A percentile compares a stretch with the other conserved stretches of the same genome.
Evolutionary conservation across 148 eudicot species (phyloP).

Genomic region (Silene latifolia): DNA sequence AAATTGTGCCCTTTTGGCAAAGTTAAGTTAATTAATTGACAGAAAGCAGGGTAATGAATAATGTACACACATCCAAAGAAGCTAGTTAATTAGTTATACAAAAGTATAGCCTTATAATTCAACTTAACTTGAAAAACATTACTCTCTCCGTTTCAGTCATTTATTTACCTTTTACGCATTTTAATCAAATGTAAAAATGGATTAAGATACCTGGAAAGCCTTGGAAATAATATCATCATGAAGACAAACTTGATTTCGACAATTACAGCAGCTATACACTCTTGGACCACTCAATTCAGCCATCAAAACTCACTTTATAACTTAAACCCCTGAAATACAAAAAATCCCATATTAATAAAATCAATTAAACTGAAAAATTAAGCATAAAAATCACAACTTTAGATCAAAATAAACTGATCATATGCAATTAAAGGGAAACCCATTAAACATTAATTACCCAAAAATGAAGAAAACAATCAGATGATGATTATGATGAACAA

Average conservation of each 20-base stretch:
- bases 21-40: background rate
- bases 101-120: no score
- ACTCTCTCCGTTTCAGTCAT: no score
- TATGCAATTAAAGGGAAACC: background rate
- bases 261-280: slow-evolving; percentile 47
- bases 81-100: background rate
- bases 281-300: slow-evolving; percentile 41
- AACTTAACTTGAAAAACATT: no score
- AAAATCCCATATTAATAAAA: background rate
- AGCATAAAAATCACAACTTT: slow-evolving; percentile 9
- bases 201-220: slow-evolving; percentile 60
- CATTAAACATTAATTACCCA: slow-evolving; percentile 2
- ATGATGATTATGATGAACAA: background rate
- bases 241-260: slow-evolving; percentile 51
- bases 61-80: background rate
- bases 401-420: background rate
- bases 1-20: background rate
- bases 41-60: no score
- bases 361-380: slow-evolving; percentile 4
- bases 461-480: background rate
- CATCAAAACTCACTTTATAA: slow-evolving; percentile 21
- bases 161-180: no score
- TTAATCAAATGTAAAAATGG: no score
- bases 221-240: slow-evolving; percentile 60
- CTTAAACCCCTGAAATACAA: background rate